Percentiles rank a stretch among this genome's conserved stretches.
Conservation (phyloP, 768 basidiomycete species). For the Paxillus involutus region DNA sequence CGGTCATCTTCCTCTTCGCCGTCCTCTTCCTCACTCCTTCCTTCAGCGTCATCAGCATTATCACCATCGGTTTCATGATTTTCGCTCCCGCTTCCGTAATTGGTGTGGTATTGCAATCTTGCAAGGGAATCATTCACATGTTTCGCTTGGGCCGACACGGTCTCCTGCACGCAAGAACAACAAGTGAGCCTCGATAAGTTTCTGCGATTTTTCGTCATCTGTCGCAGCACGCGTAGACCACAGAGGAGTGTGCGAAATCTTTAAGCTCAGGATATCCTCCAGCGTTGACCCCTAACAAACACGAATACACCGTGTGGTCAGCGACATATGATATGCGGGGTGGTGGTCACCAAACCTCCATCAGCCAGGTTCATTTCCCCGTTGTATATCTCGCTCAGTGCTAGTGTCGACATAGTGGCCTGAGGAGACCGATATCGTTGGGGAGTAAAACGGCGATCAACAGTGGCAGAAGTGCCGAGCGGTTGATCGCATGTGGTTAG, state of each 20-base stretch:
- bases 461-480: too few species aligned
- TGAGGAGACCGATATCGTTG: background rate
- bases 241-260: conserved; percentile 54
- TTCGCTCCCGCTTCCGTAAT: too few species aligned
- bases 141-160: too few species aligned
- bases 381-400: conserved; percentile 12
- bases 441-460: too few species aligned
- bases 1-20: too few species aligned
- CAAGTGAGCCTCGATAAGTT: conserved; percentile 57
- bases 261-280: conserved; percentile 47
- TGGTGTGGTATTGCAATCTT: too few species aligned
- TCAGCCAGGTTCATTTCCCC: conserved; percentile 34
- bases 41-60: too few species aligned
- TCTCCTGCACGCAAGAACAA: conserved; percentile 65
- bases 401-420: background rate
- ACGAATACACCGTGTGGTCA: background rate
- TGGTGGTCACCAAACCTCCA: conserved; percentile 43
- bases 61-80: too few species aligned
- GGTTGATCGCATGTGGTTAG: too few species aligned
- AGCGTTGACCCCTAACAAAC: conserved; percentile 58
- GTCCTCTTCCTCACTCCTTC: too few species aligned
- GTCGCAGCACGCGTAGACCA: conserved; percentile 71
- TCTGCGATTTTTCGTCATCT: conserved; percentile 44
- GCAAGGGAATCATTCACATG: too few species aligned
- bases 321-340: background rate